Conservation (phyloP, 305 asterid species). For the Fraxinus dipetala region DNA sequence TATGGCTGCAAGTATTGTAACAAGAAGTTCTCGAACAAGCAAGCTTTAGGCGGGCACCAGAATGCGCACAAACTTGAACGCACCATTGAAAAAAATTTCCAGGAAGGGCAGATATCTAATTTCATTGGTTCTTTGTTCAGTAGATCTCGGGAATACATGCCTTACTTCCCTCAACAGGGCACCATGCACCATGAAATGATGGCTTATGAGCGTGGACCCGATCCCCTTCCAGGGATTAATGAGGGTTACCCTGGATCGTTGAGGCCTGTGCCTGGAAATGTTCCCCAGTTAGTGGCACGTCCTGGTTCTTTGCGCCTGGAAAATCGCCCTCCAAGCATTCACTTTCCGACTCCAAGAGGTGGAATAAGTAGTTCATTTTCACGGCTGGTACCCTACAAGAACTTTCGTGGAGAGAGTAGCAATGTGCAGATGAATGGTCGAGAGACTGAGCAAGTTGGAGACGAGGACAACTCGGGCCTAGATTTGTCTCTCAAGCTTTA, state of each 20-base stretch:
- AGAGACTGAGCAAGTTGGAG: conserved; percentile 8
- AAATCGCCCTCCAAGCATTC: not conserved
- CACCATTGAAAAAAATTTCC: conserved; percentile 17
- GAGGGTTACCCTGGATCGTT: not conserved
- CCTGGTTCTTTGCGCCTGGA: not conserved
- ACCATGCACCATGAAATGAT: not conserved
- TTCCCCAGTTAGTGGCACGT: not conserved
- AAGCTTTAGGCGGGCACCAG: conserved; percentile 50
- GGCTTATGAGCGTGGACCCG: not conserved
- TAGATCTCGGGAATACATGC: not conserved
- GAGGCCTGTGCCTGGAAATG: not conserved
- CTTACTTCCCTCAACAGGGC: not conserved
- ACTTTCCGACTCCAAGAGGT: not conserved
- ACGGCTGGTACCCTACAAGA: not conserved
- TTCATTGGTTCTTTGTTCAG: not conserved
- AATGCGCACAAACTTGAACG: conserved; percentile 44
- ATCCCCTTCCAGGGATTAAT: not conserved
- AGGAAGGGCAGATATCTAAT: not conserved
- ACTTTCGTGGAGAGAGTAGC: not conserved
- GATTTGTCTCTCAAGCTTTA: conserved; percentile 36
- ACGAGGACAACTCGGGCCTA: conserved; percentile 21
- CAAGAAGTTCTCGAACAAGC: conserved; percentile 37
- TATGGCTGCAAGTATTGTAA: conserved; percentile 37
- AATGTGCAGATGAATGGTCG: conserved; percentile 9
- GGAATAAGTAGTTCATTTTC: too few relatives aligned